Conservation (phyloP, 352 stramenopile genomes). For the Phytophthora lateralis region DNA sequence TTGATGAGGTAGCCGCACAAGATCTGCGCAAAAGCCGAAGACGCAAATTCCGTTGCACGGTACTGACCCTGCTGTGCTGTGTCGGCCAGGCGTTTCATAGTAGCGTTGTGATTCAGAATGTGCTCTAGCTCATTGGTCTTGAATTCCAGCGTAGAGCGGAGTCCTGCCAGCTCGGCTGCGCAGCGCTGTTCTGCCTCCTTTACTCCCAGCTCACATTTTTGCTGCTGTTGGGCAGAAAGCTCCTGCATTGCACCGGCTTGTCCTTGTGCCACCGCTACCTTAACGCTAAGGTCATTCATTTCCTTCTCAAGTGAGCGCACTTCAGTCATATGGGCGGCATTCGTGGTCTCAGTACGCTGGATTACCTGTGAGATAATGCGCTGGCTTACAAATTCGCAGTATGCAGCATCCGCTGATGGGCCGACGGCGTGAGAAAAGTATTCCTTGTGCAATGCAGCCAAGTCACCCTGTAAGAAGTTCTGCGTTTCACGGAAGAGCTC, state of each 20-base stretch:
- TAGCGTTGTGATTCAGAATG: constrained; percentile 88
- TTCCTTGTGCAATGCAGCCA: constrained; percentile 55
- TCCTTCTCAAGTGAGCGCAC: constrained; percentile 79
- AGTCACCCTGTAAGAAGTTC: constrained; percentile 57
- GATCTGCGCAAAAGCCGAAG: constrained; percentile 68
- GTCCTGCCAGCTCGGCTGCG: constrained; percentile 60
- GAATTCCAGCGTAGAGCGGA: constrained; percentile 80
- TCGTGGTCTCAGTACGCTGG: constrained; percentile 76
- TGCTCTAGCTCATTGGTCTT: constrained; percentile 90
- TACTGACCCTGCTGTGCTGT: constrained; percentile 87
- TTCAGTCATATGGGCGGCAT: constrained; percentile 77
- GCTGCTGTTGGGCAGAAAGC: constrained; percentile 72
- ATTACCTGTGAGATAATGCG: constrained; percentile 74
- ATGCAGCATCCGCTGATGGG: constrained; percentile 79
- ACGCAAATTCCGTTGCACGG: constrained; percentile 83
- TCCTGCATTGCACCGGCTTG: constrained; percentile 86
- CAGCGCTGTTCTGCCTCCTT: constrained; percentile 81
- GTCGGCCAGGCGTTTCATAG: constrained; percentile 84
- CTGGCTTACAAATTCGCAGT: constrained; percentile 86
- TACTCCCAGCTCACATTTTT: constrained; percentile 78
- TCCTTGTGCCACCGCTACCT: constrained; percentile 81
- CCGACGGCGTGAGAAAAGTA: constrained; percentile 71
- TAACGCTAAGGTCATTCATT: constrained; percentile 82
- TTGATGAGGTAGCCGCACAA: constrained; percentile 88
- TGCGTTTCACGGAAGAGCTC: constrained; percentile 77